Conservation (phyloP, 352 stramenopile genomes). For the Phytophthora crassamura region DNA sequence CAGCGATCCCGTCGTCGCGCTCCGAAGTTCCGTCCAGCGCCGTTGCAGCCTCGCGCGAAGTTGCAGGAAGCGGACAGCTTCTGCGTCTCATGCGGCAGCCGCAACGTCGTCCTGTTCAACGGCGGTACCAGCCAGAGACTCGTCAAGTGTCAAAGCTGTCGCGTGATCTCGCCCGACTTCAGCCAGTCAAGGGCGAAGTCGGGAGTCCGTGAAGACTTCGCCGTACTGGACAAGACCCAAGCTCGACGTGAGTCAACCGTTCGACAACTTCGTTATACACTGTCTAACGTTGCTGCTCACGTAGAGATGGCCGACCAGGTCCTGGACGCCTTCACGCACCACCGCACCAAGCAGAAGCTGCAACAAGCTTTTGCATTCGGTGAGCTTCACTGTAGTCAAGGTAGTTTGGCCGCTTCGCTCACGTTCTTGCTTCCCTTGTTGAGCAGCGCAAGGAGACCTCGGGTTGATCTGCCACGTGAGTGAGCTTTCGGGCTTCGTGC, state of each 20-base stretch:
- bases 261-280: not conserved
- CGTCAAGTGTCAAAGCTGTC: constrained; percentile 59
- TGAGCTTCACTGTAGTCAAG: constrained; percentile 10
- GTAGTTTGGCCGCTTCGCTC: not conserved
- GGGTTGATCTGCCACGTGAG: constrained; percentile 51
- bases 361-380: constrained; percentile 47
- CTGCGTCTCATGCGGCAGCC: constrained; percentile 61
- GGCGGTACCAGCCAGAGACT: constrained; percentile 10
- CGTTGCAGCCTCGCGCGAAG: constrained; percentile 19
- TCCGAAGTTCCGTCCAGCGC: constrained; percentile 14
- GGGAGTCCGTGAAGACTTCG: constrained; percentile 34
- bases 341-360: constrained; percentile 43
- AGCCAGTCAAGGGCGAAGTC: constrained; percentile 35
- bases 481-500: not conserved
- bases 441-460: constrained; percentile 51
- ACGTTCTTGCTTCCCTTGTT: not conserved
- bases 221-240: constrained; percentile 36
- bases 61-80: constrained; percentile 41
- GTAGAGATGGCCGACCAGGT: constrained; percentile 60
- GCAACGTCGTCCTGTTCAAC: constrained; percentile 40
- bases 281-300: not conserved
- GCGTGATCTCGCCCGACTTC: constrained; percentile 58
- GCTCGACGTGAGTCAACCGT: no score
- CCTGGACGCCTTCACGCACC: constrained; percentile 53
- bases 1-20: constrained; percentile 22